phyloP scores from a whole-genome alignment of 768 basidiomycete species.

The Phanerochaete sordida region DNA sequence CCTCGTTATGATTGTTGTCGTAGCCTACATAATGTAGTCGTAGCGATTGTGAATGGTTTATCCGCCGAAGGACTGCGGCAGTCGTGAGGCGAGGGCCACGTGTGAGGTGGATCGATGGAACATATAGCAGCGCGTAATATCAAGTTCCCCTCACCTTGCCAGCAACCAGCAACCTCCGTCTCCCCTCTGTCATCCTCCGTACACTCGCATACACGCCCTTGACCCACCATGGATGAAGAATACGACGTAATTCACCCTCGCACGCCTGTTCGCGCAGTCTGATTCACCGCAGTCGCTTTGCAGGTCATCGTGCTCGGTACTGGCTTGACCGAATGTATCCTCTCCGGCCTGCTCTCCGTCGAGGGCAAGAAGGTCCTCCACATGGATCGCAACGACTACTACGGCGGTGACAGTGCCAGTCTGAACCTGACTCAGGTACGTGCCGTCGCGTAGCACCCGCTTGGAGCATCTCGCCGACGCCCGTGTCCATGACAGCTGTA shows the following conservation, averaged over 20 bases:
- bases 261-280: not conserved
- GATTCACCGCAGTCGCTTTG: conserved; percentile 6
- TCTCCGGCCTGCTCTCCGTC: conserved; percentile 96
- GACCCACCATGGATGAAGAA: conserved; percentile 88
- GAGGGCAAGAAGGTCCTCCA: conserved; percentile 99
- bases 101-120: conserved; percentile 15
- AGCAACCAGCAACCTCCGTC: conserved; percentile 11
- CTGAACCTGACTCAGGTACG: conserved; percentile 94
- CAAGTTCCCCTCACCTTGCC: conserved; percentile 1
- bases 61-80: not conserved
- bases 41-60: not conserved
- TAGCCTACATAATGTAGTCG: not conserved
- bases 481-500: conserved; percentile 62
- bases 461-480: not conserved
- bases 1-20: not conserved
- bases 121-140: conserved; percentile 14
- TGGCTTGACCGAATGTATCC: conserved; percentile 96
- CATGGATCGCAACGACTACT: conserved; percentile 98
- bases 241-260: conserved; percentile 67
- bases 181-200: conserved; percentile 5
- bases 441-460: not conserved
- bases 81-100: conserved; percentile 11
- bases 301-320: conserved; percentile 94
- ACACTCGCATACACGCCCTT: conserved; percentile 13
- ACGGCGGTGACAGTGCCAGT: conserved; percentile 95